phyloP scores from a whole-genome alignment of 2,329 filamentous ascomycete species.

The Aureobasidium pullulans region DNA sequence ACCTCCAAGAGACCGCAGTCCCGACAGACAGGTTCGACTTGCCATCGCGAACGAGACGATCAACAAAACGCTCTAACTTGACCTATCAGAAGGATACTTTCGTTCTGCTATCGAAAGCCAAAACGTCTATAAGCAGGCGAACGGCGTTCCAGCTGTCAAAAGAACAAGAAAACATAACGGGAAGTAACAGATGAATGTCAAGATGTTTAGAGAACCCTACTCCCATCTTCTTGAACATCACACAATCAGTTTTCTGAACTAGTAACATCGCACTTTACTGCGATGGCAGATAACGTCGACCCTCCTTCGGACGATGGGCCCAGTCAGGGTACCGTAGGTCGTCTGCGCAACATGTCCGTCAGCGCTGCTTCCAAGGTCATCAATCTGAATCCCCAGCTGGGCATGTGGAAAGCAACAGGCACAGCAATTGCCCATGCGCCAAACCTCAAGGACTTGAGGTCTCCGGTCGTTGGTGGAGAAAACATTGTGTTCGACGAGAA shows the following conservation, averaged over 20 bases:
- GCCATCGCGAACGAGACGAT: too few species aligned
- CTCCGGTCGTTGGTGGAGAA: neutral
- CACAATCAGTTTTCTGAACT: too few species aligned
- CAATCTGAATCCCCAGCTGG: conserved; percentile 27
- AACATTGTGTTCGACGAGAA: neutral
- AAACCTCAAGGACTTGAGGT: conserved; percentile 33
- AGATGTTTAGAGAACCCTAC: too few species aligned
- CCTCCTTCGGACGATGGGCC: neutral
- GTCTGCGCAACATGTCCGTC: neutral
- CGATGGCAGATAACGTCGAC: neutral
- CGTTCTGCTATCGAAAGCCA: neutral
- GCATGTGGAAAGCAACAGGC: conserved; percentile 40
- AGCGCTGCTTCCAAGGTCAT: conserved; percentile 13
- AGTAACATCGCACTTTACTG: neutral
- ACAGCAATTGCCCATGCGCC: conserved; percentile 35
- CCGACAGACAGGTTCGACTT: too few species aligned
- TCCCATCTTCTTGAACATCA: too few species aligned
- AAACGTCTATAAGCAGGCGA: neutral
- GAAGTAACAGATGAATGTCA: too few species aligned
- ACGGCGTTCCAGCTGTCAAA: too few species aligned
- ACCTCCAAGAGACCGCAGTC: too few species aligned
- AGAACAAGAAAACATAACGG: too few species aligned
- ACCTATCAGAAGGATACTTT: neutral
- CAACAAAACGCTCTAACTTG: too few species aligned
- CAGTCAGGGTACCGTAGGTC: neutral